These are phyloP conservation scores for Paspalum vaginatum DNA, from an alignment of 176 grass and related monocot genomes.

Conservation along the genomic window DNA sequence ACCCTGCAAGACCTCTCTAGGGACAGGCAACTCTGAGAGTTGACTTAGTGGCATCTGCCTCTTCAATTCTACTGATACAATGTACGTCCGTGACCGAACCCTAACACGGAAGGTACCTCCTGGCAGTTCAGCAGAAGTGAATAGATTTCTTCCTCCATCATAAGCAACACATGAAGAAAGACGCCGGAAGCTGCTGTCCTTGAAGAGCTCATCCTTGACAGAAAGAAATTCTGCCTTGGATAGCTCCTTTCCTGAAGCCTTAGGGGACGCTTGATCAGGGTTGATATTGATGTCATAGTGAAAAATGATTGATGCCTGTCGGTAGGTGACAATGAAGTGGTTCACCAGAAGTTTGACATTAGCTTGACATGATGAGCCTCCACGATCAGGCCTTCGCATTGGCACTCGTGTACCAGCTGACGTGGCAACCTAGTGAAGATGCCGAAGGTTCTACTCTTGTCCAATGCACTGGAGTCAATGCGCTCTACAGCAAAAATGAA, in stretches of 20 bases:
- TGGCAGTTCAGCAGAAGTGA: constrained; percentile 49
- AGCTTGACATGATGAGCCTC: constrained; percentile 31
- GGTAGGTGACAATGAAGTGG: constrained; percentile 54
- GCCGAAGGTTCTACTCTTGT: constrained; percentile 17
- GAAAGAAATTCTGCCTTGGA: constrained; percentile 55
- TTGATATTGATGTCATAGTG: constrained; percentile 70
- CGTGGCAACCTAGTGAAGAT: constrained; percentile 8
- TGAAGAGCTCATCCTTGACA: constrained; percentile 62
- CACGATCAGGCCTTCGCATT: constrained; percentile 55
- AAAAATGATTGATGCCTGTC: constrained; percentile 36
- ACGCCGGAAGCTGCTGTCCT: constrained; percentile 36
- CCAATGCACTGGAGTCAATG: constrained; percentile 28
- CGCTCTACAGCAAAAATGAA: constrained; percentile 30
- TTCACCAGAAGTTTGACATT: constrained; percentile 53
- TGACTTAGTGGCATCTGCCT: constrained; percentile 56
- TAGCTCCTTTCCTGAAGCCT: constrained; percentile 48
- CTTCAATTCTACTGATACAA: constrained; percentile 52
- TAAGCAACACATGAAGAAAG: constrained; percentile 53
- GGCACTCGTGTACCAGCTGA: constrained; percentile 35
- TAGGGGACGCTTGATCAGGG: constrained; percentile 24
- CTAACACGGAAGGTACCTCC: constrained; percentile 42
- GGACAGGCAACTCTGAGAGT: constrained; percentile 50
- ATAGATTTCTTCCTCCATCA: constrained; percentile 63
- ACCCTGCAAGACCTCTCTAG: constrained; percentile 63
- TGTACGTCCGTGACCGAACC: constrained; percentile 43